Conservation (phyloP, 331 rosid species). For the Quercus lobata region DNA sequence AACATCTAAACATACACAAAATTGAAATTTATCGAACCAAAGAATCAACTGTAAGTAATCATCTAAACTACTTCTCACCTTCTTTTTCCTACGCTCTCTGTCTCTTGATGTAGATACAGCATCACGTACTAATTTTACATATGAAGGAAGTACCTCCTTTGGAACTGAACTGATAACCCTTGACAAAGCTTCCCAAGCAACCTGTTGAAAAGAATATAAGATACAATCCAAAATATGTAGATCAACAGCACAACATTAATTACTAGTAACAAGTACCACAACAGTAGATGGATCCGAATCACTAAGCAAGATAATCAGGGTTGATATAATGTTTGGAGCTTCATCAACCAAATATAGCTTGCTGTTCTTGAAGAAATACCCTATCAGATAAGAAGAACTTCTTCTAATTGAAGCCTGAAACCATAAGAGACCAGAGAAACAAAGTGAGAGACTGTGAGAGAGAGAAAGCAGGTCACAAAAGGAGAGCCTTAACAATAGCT, state of each 20-base stretch:
- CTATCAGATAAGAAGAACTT: constrained; percentile 75
- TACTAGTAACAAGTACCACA: constrained; percentile 40
- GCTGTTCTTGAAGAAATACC: constrained; percentile 90
- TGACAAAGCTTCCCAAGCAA: constrained; percentile 91
- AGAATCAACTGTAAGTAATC: background rate
- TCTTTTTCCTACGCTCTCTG: constrained; percentile 92
- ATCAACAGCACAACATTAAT: constrained; percentile 21
- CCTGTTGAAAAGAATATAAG: constrained; percentile 39
- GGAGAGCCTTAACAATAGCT: constrained; percentile 7
- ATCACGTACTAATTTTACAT: constrained; percentile 90
- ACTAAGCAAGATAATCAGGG: constrained; percentile 80
- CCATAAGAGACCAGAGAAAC: constrained; percentile 14
- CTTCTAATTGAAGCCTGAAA: constrained; percentile 79
- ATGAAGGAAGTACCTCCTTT: constrained; percentile 87
- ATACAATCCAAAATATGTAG: constrained; percentile 2
- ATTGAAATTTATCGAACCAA: background rate
- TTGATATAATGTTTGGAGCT: constrained; percentile 85
- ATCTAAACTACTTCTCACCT: constrained; percentile 45
- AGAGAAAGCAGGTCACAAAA: background rate
- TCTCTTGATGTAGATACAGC: constrained; percentile 96
- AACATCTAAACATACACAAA: background rate
- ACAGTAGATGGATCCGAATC: constrained; percentile 86
- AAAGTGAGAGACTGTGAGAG: constrained; percentile 3
- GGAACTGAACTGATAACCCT: constrained; percentile 78
- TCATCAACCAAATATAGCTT: constrained; percentile 91